These are phyloP conservation scores for Eimeria tenella DNA, from an alignment of 169 alveolate genomes.

Conservation along the genomic window DNA sequence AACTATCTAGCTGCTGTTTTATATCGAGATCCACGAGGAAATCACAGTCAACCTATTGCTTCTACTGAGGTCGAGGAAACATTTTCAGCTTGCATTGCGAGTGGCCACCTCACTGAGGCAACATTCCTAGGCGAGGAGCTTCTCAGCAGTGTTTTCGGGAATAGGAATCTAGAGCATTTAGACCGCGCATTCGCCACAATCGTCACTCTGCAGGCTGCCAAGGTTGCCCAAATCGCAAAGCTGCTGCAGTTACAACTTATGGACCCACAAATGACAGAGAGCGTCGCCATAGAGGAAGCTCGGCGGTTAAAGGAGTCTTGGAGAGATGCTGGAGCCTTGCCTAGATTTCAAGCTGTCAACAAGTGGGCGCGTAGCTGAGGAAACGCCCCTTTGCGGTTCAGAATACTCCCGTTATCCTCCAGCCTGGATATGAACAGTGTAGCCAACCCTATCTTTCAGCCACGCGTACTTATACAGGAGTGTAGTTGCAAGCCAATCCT, in stretches of 20 bases:
- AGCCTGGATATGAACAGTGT: no score
- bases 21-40: constrained; percentile 17
- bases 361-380: not conserved
- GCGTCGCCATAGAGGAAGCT: constrained; percentile 45
- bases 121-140: constrained; percentile 57
- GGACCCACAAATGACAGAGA: constrained; percentile 44
- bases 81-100: constrained; percentile 20
- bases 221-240: constrained; percentile 46
- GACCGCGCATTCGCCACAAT: constrained; percentile 38
- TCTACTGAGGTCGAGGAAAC: constrained; percentile 55
- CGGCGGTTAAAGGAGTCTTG: constrained; percentile 13
- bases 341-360: constrained; percentile 24
- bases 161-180: constrained; percentile 29
- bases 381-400: not conserved
- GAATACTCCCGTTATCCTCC: no score
- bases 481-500: not conserved
- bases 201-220: constrained; percentile 61
- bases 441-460: no score
- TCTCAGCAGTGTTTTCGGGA: constrained; percentile 10
- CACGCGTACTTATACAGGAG: not conserved
- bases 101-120: constrained; percentile 68
- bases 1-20: constrained; percentile 13
- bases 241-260: constrained; percentile 54
- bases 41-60: constrained; percentile 10
- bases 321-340: constrained; percentile 51